These are phyloP conservation scores for Thraustochytrium sp. DNA, from an alignment of 352 stramenopile species.

Conservation along the genomic window DNA sequence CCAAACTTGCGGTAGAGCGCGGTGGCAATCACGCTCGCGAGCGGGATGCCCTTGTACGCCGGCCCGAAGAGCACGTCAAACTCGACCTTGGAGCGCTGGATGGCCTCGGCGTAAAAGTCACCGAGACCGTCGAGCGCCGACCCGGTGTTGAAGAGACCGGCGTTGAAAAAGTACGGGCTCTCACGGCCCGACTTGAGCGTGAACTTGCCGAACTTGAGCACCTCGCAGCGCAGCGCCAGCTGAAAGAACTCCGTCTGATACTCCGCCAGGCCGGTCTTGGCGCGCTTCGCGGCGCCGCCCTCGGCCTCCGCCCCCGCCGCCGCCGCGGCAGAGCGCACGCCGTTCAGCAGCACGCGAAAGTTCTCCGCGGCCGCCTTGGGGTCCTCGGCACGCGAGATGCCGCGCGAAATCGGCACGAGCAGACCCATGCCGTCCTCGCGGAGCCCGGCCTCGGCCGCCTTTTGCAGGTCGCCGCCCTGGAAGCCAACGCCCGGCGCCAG, in stretches of 20 bases:
- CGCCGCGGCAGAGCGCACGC: constrained; percentile 56
- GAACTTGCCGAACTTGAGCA: constrained; percentile 96
- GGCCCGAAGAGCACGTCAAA: constrained; percentile 99
- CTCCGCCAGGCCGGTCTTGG: constrained; percentile 48
- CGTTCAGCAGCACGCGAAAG: constrained; percentile 88
- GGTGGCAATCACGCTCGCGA: constrained; percentile 86
- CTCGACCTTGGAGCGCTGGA: constrained; percentile 66
- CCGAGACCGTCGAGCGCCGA: constrained; percentile 63
- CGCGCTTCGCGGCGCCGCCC: constrained; percentile 3
- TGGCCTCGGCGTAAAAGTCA: constrained; percentile 52
- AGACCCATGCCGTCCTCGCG: constrained; percentile 79
- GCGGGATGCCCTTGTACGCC: constrained; percentile 99
- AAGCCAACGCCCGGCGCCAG: constrained; percentile 91
- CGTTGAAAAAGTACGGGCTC: constrained; percentile 99
- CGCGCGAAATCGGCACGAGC: constrained; percentile 91
- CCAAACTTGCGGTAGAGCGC: constrained; percentile 79
- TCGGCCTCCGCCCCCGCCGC: not conserved
- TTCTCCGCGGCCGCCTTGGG: constrained; percentile 75
- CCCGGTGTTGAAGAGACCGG: constrained; percentile 90
- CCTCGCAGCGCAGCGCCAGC: constrained; percentile 85
- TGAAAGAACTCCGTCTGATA: constrained; percentile 92
- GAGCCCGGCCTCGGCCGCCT: constrained; percentile 67
- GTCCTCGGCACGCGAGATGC: constrained; percentile 85
- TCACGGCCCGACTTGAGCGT: constrained; percentile 93
- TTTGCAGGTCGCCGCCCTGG: constrained; percentile 81